These are phyloP conservation scores for Cystobasidium ongulense DNA, from an alignment of 768 basidiomycete species.

Conservation along the genomic window DNA sequence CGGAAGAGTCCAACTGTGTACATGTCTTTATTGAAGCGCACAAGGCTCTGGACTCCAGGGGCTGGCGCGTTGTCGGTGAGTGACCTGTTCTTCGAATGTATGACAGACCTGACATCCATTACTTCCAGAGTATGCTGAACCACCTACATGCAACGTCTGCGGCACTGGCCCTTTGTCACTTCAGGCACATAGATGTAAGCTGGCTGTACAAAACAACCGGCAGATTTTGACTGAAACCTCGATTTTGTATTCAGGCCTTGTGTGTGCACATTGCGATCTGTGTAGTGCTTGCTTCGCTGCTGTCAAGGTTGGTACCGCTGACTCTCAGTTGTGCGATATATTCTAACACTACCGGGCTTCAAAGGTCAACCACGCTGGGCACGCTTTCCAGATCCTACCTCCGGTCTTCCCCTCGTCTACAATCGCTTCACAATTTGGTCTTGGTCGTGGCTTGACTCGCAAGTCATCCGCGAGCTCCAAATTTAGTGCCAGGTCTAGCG, in stretches of 20 bases:
- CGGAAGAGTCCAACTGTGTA: not conserved
- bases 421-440: not conserved
- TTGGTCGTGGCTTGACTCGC: not conserved
- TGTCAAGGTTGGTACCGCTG: not conserved
- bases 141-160: not conserved
- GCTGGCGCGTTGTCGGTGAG: not conserved
- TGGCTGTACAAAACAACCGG: not conserved
- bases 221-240: not conserved
- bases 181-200: not conserved
- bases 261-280: not conserved
- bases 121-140: not conserved
- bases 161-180: not conserved
- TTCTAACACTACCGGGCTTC: not conserved
- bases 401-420: not conserved
- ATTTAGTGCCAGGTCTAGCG: not conserved
- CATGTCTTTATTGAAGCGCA: not conserved
- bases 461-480: not conserved
- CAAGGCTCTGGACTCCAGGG: not conserved
- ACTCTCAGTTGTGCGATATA: not conserved
- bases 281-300: not conserved
- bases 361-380: not conserved
- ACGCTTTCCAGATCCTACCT: not conserved
- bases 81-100: not conserved
- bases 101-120: not conserved
- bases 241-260: not conserved